Percentiles rank a stretch among this genome's conserved stretches.
Conservation (phyloP, 306 rosid genomes). For the Pyrus communis region DNA sequence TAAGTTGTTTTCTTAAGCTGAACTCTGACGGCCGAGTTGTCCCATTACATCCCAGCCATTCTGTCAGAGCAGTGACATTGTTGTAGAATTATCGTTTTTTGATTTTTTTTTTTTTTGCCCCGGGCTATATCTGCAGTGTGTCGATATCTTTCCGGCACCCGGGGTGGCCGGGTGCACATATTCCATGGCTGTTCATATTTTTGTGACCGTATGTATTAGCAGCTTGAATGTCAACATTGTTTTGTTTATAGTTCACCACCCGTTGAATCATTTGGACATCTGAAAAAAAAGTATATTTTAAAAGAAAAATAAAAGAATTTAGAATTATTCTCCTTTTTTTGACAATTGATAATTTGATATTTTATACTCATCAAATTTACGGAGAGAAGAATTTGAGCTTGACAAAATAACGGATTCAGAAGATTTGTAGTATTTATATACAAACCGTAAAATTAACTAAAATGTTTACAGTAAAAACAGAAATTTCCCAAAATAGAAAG, state of each 20-base stretch:
- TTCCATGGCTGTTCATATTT: background rate
- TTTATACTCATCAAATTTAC: too few relatives aligned
- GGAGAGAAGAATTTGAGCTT: too few relatives aligned
- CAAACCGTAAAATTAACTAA: too few relatives aligned
- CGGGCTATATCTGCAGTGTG: background rate
- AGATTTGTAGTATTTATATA: too few relatives aligned
- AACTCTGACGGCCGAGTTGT: constrained; percentile 91
- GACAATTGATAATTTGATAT: too few relatives aligned
- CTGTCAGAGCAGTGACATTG: constrained; percentile 67
- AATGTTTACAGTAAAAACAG: too few relatives aligned
- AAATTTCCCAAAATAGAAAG: too few relatives aligned
- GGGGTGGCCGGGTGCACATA: background rate
- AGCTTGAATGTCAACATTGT: background rate
- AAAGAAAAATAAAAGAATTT: too few relatives aligned
- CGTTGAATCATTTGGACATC: too few relatives aligned
- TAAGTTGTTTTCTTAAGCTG: constrained; percentile 95
- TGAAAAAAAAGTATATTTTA: too few relatives aligned
- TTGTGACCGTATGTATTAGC: background rate
- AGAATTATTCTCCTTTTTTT: too few relatives aligned
- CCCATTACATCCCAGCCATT: constrained; percentile 96
- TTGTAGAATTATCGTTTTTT: constrained; percentile 10
- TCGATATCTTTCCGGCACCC: background rate
- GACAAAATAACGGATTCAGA: too few relatives aligned
- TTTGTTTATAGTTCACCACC: background rate
- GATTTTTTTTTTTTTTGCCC: background rate